Evolutionary conservation across 192 early-diverging fungal species (phyloP).

Genomic region (Coemansia sp.): DNA sequence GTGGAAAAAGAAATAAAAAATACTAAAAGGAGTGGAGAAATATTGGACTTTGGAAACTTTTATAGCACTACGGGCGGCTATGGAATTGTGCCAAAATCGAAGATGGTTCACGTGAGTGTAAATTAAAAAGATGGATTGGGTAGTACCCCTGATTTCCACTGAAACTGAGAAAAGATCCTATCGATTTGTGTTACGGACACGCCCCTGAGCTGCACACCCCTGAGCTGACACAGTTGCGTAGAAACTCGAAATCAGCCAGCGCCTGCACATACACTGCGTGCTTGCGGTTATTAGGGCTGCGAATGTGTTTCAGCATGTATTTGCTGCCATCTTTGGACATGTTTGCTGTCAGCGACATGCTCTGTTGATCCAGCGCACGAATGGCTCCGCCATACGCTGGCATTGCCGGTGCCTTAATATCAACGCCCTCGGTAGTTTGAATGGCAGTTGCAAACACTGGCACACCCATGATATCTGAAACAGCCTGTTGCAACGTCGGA

Average conservation of each 20-base stretch:
- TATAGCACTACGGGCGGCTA: background rate
- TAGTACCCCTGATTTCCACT: too few species aligned
- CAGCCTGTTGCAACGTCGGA: slow-evolving; percentile 55
- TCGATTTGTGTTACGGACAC: background rate
- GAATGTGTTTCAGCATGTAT: slow-evolving; percentile 17
- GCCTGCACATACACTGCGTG: slow-evolving; percentile 21
- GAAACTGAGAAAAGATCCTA: too few species aligned
- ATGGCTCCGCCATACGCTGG: slow-evolving; percentile 44
- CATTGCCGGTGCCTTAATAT: slow-evolving; percentile 28
- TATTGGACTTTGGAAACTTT: background rate
- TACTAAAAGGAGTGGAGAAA: background rate
- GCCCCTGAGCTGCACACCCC: background rate
- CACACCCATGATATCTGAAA: slow-evolving; percentile 73
- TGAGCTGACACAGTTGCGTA: slow-evolving; percentile 20
- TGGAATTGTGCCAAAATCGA: background rate
- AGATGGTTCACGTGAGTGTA: background rate
- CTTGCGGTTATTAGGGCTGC: slow-evolving; percentile 7
- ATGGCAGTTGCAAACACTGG: slow-evolving; percentile 54
- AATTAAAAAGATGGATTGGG: background rate
- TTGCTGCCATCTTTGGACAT: background rate
- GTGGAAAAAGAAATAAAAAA: background rate
- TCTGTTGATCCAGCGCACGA: slow-evolving; percentile 13
- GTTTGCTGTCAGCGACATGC: background rate
- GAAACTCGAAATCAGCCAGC: slow-evolving; percentile 31
- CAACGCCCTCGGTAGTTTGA: background rate